phyloP scores from a whole-genome alignment of 148 eudicot species.

The Arbutus unedo region DNA sequence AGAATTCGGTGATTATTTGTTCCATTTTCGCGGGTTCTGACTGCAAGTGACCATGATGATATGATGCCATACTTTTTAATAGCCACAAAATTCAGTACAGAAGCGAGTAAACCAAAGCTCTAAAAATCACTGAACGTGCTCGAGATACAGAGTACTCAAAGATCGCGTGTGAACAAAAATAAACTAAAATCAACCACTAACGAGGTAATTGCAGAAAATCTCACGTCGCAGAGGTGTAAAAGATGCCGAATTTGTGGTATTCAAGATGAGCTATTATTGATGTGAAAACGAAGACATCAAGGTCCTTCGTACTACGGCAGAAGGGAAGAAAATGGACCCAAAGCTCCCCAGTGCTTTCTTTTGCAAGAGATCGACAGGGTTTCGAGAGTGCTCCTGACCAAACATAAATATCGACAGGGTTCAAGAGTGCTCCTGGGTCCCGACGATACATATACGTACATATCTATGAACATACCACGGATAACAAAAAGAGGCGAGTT shows the following conservation, averaged over 20 bases:
- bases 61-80: constrained; percentile 50
- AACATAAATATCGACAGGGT: not conserved
- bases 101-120: not conserved
- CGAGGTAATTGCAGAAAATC: constrained; percentile 6
- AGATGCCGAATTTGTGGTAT: not conserved
- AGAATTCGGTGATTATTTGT: constrained; percentile 83
- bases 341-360: not conserved
- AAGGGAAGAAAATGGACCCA: not conserved
- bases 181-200: too few species aligned
- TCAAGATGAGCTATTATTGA: not conserved
- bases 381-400: not conserved
- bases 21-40: constrained; percentile 77
- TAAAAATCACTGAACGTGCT: not conserved
- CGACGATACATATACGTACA: not conserved
- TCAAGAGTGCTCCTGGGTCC: not conserved
- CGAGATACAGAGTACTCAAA: not conserved
- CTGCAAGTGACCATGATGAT: constrained; percentile 55
- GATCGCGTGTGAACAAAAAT: not conserved
- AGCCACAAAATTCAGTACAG: not conserved
- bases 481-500: not conserved
- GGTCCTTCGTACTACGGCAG: not conserved
- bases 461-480: too few species aligned
- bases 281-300: not conserved
- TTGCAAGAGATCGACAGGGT: not conserved
- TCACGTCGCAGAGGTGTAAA: not conserved